Evolutionary conservation across 345 rosid genomes (phyloP), one percentile per base, ranked within the genome.

Genomic region (Ceriops zippeliana): DNA sequence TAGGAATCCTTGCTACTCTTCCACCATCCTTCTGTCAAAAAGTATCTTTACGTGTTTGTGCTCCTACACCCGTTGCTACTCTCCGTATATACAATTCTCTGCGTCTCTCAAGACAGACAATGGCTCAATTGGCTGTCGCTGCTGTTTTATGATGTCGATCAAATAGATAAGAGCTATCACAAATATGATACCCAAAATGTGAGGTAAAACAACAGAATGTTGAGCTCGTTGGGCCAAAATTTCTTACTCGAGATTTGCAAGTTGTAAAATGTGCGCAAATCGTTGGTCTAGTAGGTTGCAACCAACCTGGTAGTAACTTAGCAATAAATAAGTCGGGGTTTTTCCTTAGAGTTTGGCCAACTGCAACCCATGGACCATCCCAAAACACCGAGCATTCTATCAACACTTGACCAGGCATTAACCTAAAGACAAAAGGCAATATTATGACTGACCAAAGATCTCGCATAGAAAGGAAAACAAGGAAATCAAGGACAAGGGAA

Each of bases 291-390:
- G 49, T 57, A 66, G 38, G 30, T 68, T 69, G 67, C 66, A 63
- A 62, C 69, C 30, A n/a, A n/a, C n/a, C n/a, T n/a, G n/a, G n/a
- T 9, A 64, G 13, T 42, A 86, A 49, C 47, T 84, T 80, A 89
- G 79, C 91, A 89, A 75, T 88, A 96, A 74, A 81, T 88, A 74
- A 75, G 62, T 61, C 56, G 88, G 65, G 75, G 74, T 62, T 69
- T 73, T 65, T 80, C 86, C 28, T 30, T 62, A 42, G 83, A 84
- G 83, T 79, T 78, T 35, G 96, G 91, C 97, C 93, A 89, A 82
- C 95, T 93, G 84, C 99, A 95, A 59, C 97, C 99, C 24, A 83
- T 85, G 24, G 93, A 91, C 95, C 97, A 95, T 72, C 92, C 91
- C 79, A 95, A 76, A 53, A 95, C 97, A 76, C 99, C 99, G 26